These are phyloP conservation scores for Mycena epipterygia DNA, from an alignment of 768 basidiomycete genomes.

Conservation along the genomic window DNA sequence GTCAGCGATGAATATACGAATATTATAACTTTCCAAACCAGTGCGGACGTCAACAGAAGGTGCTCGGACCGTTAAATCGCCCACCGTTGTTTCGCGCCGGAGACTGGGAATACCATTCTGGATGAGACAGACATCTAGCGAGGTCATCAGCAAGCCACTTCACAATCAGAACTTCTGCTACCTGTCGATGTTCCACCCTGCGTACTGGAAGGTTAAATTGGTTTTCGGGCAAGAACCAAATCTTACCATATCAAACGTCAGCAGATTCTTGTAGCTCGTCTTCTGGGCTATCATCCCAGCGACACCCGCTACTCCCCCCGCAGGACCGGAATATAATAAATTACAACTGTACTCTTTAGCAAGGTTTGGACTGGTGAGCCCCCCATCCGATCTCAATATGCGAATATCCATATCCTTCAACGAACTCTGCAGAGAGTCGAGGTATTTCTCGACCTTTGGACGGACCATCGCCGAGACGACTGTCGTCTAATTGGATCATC, in stretches of 20 bases:
- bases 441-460: constrained; percentile 42
- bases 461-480: constrained; percentile 47
- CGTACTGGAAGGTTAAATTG: background rate
- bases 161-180: background rate
- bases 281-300: constrained; percentile 32
- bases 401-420: constrained; percentile 39
- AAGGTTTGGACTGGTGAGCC: constrained; percentile 38
- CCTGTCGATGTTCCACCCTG: constrained; percentile 43
- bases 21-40: background rate
- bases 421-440: constrained; percentile 39
- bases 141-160: background rate
- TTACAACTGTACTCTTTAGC: constrained; percentile 45
- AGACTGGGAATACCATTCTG: constrained; percentile 44
- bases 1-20: background rate
- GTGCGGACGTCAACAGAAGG: constrained; percentile 45
- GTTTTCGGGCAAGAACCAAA: background rate
- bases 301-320: constrained; percentile 46
- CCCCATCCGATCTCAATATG: constrained; percentile 45
- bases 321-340: constrained; percentile 44
- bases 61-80: constrained; percentile 43
- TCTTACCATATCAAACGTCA: constrained; percentile 46
- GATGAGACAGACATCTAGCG: constrained; percentile 43
- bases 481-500: constrained; percentile 31
- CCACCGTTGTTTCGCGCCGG: constrained; percentile 44
- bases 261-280: constrained; percentile 40